Base-by-base conservation (phyloP, 805 yeast species). In the Starmerella roubikii region DNA sequence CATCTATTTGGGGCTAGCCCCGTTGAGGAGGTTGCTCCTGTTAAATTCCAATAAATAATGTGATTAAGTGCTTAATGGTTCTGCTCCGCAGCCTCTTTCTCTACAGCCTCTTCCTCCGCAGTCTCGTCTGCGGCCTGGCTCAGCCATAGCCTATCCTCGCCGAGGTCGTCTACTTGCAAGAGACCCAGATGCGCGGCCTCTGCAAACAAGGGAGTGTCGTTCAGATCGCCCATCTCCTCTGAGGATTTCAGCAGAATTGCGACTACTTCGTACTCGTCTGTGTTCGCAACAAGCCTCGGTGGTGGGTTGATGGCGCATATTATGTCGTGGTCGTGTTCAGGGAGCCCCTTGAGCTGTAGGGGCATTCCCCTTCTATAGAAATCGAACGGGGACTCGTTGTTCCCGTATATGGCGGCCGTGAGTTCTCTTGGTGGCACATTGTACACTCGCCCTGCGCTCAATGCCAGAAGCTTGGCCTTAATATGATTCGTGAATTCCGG, bases 111-210 rank as follows among this genome's bases (percentile, higher is more conserved):
- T n/a, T n/a, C n/a, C n/a, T n/a, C n/a, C n/a, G n/a, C n/a, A n/a
- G n/a, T n/a, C n/a, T n/a, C n/a, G n/a, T n/a, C n/a, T 5, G 9
- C 25, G 3, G 26, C 41, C 9, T 20, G 25, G 16, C 23, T 30
- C 13, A 35, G 35, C 45, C 45, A 41, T 15, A 33, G 15, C 8
- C 38, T n/a, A 20, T 34, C 32, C n/a, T 29, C 20, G 3, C 16
- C 32, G 4, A 39, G 15, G 1, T 39, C 46, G n/a, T 30, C n/a
- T 1, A 42, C 49, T 8, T 41, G 36, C 8, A 25, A 21, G 15
- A 45, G 38, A 3, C 49, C 49, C 4, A 38, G 22, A 15, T 40
- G 44, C 2, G 49, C 49, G 2, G 41, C 45, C 32, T 32, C 42
- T 12, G 39, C 22, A 26, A 44, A 44, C 8, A 33, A 21, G 7